These are phyloP conservation scores for Candida montana DNA, from an alignment of 805 yeast species.

Conservation along the genomic window DNA sequence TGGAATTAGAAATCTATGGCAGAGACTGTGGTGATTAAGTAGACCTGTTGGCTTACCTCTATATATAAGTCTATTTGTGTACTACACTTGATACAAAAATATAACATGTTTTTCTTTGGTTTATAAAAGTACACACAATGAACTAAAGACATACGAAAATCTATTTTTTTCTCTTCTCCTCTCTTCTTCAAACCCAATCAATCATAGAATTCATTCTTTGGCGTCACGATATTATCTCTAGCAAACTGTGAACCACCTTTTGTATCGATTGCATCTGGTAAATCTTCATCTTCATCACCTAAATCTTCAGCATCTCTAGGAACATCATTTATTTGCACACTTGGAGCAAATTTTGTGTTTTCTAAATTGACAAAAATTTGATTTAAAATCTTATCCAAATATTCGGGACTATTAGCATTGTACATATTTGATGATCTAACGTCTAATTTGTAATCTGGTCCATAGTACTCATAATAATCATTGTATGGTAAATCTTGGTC, in stretches of 20 bases:
- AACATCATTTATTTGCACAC: slow-evolving; percentile 85
- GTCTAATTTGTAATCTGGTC: slow-evolving; percentile 73
- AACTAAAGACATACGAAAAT: neutral
- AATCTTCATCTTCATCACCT: slow-evolving; percentile 42
- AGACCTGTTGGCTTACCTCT: neutral
- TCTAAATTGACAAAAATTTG: slow-evolving; percentile 46
- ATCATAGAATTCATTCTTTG: slow-evolving; percentile 66
- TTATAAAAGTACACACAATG: neutral
- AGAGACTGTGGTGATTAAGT: slow-evolving; percentile 22
- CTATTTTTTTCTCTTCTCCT: too few species aligned
- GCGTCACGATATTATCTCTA: slow-evolving; percentile 66
- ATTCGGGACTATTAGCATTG: slow-evolving; percentile 12
- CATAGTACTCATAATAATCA: slow-evolving; percentile 58
- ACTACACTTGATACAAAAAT: too few species aligned
- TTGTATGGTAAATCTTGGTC: slow-evolving; percentile 51
- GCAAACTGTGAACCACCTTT: slow-evolving; percentile 87
- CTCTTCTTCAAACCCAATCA: neutral
- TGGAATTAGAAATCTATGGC: slow-evolving; percentile 17
- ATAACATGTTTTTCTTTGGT: too few species aligned
- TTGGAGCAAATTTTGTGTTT: slow-evolving; percentile 79
- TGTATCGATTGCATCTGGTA: slow-evolving; percentile 74
- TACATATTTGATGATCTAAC: slow-evolving; percentile 54
- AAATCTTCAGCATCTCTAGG: slow-evolving; percentile 54
- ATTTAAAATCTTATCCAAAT: slow-evolving; percentile 9
- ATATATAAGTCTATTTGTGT: too few species aligned